phyloP scores from a whole-genome alignment of 1,284 basidiomycete species.

The Stygiomarasmius scandens region DNA sequence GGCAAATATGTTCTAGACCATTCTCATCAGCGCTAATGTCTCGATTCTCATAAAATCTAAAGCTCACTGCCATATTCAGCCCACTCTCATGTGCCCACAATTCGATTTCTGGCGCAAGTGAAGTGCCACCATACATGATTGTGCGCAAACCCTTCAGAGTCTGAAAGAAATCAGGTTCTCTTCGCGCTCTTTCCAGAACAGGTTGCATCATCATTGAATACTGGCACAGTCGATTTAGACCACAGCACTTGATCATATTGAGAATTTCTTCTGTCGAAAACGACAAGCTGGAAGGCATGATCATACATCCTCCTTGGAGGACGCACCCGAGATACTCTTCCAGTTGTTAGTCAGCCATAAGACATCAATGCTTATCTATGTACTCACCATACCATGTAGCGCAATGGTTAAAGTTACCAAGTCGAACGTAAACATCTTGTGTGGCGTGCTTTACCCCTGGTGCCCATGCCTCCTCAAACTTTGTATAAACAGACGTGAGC shows the following conservation, averaged over 20 bases:
- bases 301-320: conserved; percentile 37
- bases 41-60: neutral
- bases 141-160: neutral
- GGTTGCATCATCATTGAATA: conserved; percentile 22
- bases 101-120: neutral
- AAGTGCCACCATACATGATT: neutral
- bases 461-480: neutral
- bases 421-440: neutral
- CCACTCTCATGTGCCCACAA: neutral
- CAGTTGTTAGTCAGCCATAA: neutral
- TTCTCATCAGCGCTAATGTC: neutral
- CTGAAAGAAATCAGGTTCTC: neutral
- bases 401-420: neutral
- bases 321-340: neutral
- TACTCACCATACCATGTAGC: neutral
- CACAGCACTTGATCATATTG: conserved; percentile 54
- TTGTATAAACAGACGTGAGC: neutral
- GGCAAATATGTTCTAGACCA: neutral
- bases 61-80: neutral
- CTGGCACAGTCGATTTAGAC: conserved; percentile 55
- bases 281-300: conserved; percentile 52
- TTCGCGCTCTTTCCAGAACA: neutral
- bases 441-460: neutral
- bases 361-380: too few relatives aligned
- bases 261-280: conserved; percentile 57